Evolutionary conservation across 192 early-diverging fungal species (phyloP).

Genomic region (Podila clonocystis): DNA sequence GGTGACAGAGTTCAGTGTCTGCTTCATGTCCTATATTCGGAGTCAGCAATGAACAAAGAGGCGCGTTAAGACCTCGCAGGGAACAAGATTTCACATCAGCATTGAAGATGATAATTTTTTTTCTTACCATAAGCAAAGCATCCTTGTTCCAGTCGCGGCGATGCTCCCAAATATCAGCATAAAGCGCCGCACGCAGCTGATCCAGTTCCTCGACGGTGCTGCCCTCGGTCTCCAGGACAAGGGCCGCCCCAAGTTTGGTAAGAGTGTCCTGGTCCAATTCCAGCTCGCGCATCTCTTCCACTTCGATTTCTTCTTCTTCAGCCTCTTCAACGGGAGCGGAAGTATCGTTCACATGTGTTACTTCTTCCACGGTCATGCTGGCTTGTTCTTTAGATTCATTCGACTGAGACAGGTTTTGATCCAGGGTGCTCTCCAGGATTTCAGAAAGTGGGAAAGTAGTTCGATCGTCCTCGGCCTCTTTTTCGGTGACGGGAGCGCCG

Average conservation of each 20-base stretch:
- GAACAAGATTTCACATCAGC: not conserved
- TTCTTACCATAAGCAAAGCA: slow-evolving; percentile 17
- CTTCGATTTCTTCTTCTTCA: not conserved
- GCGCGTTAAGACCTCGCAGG: not conserved
- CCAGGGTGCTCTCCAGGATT: too few relatives aligned
- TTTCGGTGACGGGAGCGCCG: too few relatives aligned
- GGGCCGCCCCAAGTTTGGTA: not conserved
- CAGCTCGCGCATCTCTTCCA: slow-evolving; percentile 14
- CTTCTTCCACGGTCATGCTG: too few relatives aligned
- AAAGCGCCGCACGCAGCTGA: slow-evolving; percentile 36
- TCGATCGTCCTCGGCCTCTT: too few relatives aligned
- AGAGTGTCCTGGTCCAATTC: slow-evolving; percentile 8
- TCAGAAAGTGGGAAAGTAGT: too few relatives aligned
- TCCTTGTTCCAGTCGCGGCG: slow-evolving; percentile 29
- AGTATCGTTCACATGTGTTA: not conserved
- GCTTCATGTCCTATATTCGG: slow-evolving; percentile 24
- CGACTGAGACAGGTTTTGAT: too few relatives aligned
- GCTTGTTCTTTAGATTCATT: too few relatives aligned
- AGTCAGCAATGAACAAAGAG: not conserved
- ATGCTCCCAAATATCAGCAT: slow-evolving; percentile 40
- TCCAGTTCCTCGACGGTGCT: slow-evolving; percentile 40
- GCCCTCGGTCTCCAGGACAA: slow-evolving; percentile 26
- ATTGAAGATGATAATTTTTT: not conserved
- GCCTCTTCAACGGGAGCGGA: too few relatives aligned
- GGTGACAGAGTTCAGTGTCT: slow-evolving; percentile 17